Conservation (phyloP, 106 monocot genomes). For the Dendrobium huoshanense region DNA sequence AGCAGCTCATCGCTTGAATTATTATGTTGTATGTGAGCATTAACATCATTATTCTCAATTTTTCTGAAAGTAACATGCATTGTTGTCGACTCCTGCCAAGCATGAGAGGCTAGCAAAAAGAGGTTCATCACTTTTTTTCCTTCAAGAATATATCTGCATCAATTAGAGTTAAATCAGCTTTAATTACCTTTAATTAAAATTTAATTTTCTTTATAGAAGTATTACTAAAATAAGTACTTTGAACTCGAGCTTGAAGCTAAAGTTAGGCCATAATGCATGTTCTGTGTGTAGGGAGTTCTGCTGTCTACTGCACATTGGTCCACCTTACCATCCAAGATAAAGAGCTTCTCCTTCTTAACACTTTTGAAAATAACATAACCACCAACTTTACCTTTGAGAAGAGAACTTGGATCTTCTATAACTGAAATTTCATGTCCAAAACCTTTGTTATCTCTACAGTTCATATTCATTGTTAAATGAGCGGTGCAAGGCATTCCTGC, state of each 20-base stretch:
- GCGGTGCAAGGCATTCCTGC: slow-evolving; percentile 38
- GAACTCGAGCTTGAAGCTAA: slow-evolving; percentile 24
- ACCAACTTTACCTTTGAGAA: slow-evolving; percentile 28
- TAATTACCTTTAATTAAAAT: background rate
- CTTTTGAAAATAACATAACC: slow-evolving; percentile 22
- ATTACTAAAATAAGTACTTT: slow-evolving; percentile 12
- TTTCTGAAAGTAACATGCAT: slow-evolving; percentile 25
- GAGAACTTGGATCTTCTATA: slow-evolving; percentile 1
- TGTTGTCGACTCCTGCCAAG: slow-evolving; percentile 23
- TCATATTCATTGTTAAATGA: slow-evolving; percentile 25
- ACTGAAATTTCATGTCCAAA: background rate
- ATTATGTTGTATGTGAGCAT: background rate
- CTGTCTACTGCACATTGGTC: slow-evolving; percentile 18
- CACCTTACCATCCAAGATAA: slow-evolving; percentile 31
- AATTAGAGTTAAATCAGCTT: background rate
- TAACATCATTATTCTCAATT: background rate
- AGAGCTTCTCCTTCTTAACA: slow-evolving; percentile 22
- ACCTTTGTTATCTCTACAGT: background rate
- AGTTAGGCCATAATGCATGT: slow-evolving; percentile 30
- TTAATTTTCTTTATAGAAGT: background rate
- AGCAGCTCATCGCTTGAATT: slow-evolving; percentile 4
- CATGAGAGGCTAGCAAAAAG: slow-evolving; percentile 14
- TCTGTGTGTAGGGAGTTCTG: slow-evolving; percentile 39
- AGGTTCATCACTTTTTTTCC: slow-evolving; percentile 39
- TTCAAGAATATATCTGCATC: slow-evolving; percentile 27